Base-by-base conservation (phyloP, 768 basidiomycete genomes). In the Termitomyces eurrhizus region DNA sequence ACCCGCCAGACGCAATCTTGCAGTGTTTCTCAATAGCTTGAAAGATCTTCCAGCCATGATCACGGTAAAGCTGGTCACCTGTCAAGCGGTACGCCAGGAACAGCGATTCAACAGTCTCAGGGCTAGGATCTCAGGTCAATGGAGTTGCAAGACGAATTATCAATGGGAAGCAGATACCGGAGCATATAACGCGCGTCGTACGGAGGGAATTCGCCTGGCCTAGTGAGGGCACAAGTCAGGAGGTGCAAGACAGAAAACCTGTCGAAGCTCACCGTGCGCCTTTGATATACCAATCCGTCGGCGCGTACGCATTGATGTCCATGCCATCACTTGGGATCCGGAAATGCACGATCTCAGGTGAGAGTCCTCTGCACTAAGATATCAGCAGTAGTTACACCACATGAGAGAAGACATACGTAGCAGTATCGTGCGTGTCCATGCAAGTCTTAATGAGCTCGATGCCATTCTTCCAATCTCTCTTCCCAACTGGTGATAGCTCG, bases 181-280 rank as follows among this genome's bases (percentile, higher is more conserved):
- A 98, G 85, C 72, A 98, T 97, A 70, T 98, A 97, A 42, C 94
- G 85, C 12, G 93, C 93, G 66, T 96, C 94, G 63, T 94, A 88
- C 1, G 86, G 80, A 13, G 81, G 77, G 56, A 72, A 67, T 64
- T 73, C 77, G 21, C 73, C 79, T 6, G 69, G 69, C 7, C 77
- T 78, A 37, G 29, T 21, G 44, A 46, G 12, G n/a, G 18, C 1
- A 18, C 7, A n/a, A 26, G 13, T 41, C 39, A 58, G 1, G 12
- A 51, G 26, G 29, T 11, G 2, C 14, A 21, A 29, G 21, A 39
- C 12, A 11, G 42, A 36, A 56, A 33, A 54, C 44, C 39, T 36
- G 14, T 32, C 7, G 18, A 58, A 44, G 69, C 83, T 63, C 62
- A 89, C 89, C 74, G 68, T 29, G 83, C 85, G 18, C 90, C 91